These are phyloP conservation scores for Petunia hybrid DNA, from an alignment of 305 asterid species.

Conservation along the genomic window DNA sequence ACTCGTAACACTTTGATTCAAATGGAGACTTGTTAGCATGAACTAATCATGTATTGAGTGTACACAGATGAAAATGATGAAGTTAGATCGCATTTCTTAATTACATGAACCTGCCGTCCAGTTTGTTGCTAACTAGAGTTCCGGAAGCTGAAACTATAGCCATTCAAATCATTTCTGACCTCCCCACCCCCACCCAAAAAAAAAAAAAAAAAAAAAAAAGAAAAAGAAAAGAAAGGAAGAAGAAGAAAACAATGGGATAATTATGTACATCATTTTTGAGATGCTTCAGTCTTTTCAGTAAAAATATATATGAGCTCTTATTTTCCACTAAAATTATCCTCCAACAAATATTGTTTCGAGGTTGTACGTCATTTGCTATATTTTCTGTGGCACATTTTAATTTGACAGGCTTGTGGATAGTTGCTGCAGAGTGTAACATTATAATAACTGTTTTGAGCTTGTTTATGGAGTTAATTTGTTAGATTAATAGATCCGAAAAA, in stretches of 20 bases:
- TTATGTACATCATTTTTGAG: neutral
- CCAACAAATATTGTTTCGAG: neutral
- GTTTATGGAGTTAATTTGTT: no score
- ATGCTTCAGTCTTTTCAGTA: neutral
- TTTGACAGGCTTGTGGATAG: neutral
- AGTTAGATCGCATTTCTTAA: neutral
- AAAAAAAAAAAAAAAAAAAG: neutral
- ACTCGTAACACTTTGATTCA: no score
- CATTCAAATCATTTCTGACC: neutral
- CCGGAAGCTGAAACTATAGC: neutral
- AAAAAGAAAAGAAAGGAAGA: neutral
- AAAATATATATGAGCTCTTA: neutral
- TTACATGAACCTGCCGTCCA: neutral
- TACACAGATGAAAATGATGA: no score
- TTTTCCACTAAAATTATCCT: neutral
- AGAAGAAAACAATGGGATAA: neutral
- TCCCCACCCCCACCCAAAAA: neutral
- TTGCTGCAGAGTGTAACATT: neutral
- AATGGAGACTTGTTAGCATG: no score
- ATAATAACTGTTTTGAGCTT: neutral
- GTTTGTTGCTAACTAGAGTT: neutral
- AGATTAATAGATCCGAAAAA: no score
- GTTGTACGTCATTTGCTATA: neutral
- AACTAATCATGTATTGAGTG: no score
- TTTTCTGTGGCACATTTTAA: neutral